A percentile compares a stretch with the other conserved stretches of the same genome.
Evolutionary conservation across 495 filamentous ascomycete species (phyloP).

Genomic region (Darksidea phi): DNA sequence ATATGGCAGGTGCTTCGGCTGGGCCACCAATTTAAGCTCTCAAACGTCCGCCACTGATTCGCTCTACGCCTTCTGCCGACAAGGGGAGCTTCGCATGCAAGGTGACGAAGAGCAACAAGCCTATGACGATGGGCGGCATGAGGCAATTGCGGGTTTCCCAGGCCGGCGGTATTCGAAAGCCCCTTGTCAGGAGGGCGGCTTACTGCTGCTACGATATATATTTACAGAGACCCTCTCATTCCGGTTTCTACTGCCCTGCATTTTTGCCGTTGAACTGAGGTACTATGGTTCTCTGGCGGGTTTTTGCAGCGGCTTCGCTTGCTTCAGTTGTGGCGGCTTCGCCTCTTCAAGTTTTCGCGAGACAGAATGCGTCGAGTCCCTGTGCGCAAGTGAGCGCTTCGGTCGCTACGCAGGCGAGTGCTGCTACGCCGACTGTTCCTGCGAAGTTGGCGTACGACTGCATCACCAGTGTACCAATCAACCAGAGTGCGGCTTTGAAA

Average conservation of each 20-base stretch:
- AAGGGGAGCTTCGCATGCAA: not conserved
- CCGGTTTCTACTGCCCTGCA: not conserved
- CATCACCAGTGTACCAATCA: slow-evolving; percentile 35
- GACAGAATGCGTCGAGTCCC: slow-evolving; percentile 24
- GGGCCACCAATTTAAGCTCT: not conserved
- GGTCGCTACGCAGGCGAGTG: slow-evolving; percentile 21
- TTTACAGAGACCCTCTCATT: not conserved
- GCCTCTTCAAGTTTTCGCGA: slow-evolving; percentile 11
- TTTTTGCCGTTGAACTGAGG: not conserved
- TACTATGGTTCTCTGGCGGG: slow-evolving; percentile 15
- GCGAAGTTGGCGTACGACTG: slow-evolving; percentile 37
- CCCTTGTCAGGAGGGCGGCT: not conserved
- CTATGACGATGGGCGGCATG: not conserved
- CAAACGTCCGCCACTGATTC: not conserved
- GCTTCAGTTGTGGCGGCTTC: slow-evolving; percentile 22
- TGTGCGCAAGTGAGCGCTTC: slow-evolving; percentile 31
- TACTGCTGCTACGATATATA: not conserved
- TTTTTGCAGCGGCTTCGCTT: slow-evolving; percentile 10
- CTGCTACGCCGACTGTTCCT: slow-evolving; percentile 25
- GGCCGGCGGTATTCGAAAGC: not conserved
- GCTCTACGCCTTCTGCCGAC: not conserved
- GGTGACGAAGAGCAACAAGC: slow-evolving; percentile 4
- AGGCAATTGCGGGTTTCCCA: not conserved
- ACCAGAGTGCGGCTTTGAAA: slow-evolving; percentile 30
- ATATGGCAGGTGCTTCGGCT: not conserved